Evolutionary conservation across 1,284 basidiomycete genomes (phyloP), one percentile per base, ranked within the genome.

Genomic region (Serendipita sp.): DNA sequence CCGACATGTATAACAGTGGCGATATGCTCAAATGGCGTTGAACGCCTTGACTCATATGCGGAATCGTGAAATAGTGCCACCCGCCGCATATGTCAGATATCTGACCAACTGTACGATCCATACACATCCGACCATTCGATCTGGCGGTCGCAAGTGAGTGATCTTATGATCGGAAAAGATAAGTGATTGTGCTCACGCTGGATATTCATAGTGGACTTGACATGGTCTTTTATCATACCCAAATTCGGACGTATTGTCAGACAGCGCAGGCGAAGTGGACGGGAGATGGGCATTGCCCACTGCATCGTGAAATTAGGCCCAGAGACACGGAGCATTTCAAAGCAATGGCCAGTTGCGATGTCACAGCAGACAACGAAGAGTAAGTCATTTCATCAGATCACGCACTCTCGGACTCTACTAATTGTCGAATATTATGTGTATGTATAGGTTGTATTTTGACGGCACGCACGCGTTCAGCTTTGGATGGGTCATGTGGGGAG

Each of bases 401-500:
- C 35, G 30, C 60, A 55, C 60, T 26, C 29, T 26, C 29, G 30
- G 49, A 35, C 45, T 38, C 30, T 41, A 47, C 41, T 42, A n/a
- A 61, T 34, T n/a, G 35, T 44, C 15, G 35, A 22, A 22, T 22
- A 22, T 22, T 22, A 22, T 22, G 34, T 58, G 26, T 29, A 34
- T 62, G 22, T 32, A 38, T 32, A 63, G 42, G 15, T 12, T 61
- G 30, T 44, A 58, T 22, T 53, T 42, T 5, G 22, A 32, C 38
- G 45, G 62, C 65, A 78, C 77, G 2, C 65, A 74, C 15, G 66
- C 73, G 35, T 78, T 76, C 65, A 71, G 53, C 68, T 89, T 87
- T 1, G 95, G 94, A 1, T 97, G 95, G 79, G 74, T 98, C 61
- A 77, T 84, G 0, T 97, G 94, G 93, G 78, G 83, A 41, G 74